Percentiles rank a stretch among this genome's conserved stretches.
Conservation (phyloP, 257 asterid species). For the Echites panduratus region DNA sequence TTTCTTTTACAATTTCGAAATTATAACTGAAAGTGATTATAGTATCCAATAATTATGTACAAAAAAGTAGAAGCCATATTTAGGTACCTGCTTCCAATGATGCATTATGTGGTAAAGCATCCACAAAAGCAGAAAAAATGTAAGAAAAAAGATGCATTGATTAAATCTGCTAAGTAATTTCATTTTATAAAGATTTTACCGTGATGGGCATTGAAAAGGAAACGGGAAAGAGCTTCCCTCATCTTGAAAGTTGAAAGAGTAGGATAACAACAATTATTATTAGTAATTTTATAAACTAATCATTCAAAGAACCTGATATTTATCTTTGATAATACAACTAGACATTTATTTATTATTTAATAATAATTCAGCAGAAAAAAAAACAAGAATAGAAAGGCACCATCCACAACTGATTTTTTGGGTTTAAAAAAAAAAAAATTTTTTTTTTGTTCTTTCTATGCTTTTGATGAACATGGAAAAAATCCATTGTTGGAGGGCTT, state of each 20-base stretch:
- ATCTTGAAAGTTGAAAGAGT: constrained; percentile 10
- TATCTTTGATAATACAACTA: constrained; percentile 11
- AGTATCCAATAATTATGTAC: background rate
- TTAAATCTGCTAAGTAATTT: background rate
- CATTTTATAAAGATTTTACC: background rate
- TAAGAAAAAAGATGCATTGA: background rate
- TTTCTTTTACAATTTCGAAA: background rate
- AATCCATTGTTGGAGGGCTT: constrained; percentile 14
- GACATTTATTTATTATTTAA: constrained; percentile 3
- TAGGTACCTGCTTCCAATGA: background rate
- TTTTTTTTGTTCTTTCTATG: background rate
- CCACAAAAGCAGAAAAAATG: background rate
- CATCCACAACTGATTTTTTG: background rate
- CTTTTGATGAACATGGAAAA: constrained; percentile 5
- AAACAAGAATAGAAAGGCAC: constrained; percentile 1
- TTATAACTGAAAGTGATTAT: background rate
- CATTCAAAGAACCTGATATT: constrained; percentile 13
- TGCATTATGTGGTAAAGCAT: background rate
- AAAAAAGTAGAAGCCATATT: background rate
- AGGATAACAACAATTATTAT: background rate
- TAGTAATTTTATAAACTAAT: background rate
- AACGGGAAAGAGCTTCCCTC: constrained; percentile 3
- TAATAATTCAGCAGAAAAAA: background rate
- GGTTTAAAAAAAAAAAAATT: background rate
- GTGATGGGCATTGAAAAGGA: background rate